A percentile compares a stretch with the other conserved stretches of the same genome.
phyloP scores from a whole-genome alignment of 495 filamentous ascomycete species.

The Talaromyces borbonicus region DNA sequence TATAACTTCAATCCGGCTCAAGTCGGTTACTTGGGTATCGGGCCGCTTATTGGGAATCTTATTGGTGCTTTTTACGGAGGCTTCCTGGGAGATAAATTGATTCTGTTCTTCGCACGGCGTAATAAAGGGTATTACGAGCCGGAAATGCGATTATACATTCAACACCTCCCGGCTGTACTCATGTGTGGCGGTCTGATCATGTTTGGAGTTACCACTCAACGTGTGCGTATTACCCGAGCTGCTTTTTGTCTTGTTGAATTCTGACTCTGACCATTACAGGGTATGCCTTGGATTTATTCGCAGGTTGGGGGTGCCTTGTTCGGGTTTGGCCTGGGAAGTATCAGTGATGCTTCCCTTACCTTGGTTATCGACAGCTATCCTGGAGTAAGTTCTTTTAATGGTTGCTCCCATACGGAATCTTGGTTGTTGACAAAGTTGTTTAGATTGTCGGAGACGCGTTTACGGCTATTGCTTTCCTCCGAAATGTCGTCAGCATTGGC shows the following conservation, averaged over 20 bases:
- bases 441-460: constrained; percentile 30
- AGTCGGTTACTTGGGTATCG: constrained; percentile 30
- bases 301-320: constrained; percentile 24
- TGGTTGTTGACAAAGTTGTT: neutral
- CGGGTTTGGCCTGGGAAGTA: constrained; percentile 25
- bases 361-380: constrained; percentile 28
- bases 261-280: constrained; percentile 15
- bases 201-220: constrained; percentile 23
- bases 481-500: constrained; percentile 23
- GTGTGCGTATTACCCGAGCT: constrained; percentile 12
- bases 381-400: constrained; percentile 15
- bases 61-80: constrained; percentile 30
- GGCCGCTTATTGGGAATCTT: constrained; percentile 31
- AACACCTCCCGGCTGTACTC: constrained; percentile 18
- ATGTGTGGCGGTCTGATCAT: constrained; percentile 20
- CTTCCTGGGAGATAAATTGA: constrained; percentile 29
- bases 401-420: neutral
- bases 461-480: constrained; percentile 24
- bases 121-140: constrained; percentile 35
- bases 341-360: constrained; percentile 24
- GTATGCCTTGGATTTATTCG: constrained; percentile 29
- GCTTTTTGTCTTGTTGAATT: neutral
- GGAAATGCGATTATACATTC: constrained; percentile 32
- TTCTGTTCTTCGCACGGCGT: constrained; percentile 24
- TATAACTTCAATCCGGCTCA: constrained; percentile 32